Base-by-base conservation (phyloP, 768 basidiomycete genomes). In the Gymnopilus junonius region DNA sequence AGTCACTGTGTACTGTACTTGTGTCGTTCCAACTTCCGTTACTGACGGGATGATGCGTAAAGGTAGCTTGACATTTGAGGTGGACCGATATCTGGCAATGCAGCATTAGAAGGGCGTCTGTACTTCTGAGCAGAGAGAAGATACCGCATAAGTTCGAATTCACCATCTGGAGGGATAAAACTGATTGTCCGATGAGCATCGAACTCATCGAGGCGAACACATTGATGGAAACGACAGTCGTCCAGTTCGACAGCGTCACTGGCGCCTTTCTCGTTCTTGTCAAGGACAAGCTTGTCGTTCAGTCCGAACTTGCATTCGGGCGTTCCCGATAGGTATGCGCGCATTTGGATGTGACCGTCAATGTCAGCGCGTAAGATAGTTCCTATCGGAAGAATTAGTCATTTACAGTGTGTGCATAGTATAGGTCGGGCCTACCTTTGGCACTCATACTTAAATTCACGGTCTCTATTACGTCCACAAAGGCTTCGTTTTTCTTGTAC, bases 401-500 rank as follows among this genome's bases (percentile, higher is more conserved):
- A 10, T 58, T 51, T 56, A 50, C 35, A n/a, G 7, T 35, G 35
- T 35, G 35, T 21, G 15, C 15, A 7, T 10, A 15, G 46, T 8
- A 2, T 0, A 7, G 42, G 48, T 1, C 5, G 34, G 48, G 14
- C 67, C 4, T 63, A 92, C 95, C 96, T 80, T 97, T 98, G 2
- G 95, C 92, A 74, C 94, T 97, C 96, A 99, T 97, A 69, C 94
- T 90, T 58, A 99, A 75, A 71, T 99, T 99, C 64, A 99, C 93
- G 2, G 86, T 93, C 80, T 99, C 97, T 45, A 99, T 93, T 8
- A 99, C 97, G 73, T 99, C 97, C n/a, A 99, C 97, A 68, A 99
- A 99, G 0, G 97, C 97, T 72, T 99, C 97, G 67, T 99, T 99
- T 85, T 99, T 99, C 82, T 97, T 92, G 77, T 99, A 99, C 75